phyloP scores from a whole-genome alignment of 2,329 filamentous ascomycete species.

The Fusarium pseudonygamai region DNA sequence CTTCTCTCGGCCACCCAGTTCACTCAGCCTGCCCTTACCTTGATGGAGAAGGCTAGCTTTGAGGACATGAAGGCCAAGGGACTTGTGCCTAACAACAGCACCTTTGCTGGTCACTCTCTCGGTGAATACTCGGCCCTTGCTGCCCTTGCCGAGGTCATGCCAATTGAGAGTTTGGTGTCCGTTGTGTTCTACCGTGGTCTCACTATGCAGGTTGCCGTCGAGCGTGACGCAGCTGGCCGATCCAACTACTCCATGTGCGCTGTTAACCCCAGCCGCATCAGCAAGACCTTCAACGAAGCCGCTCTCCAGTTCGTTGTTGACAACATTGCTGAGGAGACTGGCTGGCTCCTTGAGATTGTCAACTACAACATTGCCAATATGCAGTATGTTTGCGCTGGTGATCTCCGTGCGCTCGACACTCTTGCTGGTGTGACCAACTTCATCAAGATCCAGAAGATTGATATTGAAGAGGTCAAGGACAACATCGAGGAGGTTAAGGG shows the following conservation, averaged over 20 bases:
- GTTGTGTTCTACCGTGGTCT: slow-evolving; percentile 99
- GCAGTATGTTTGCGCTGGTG: slow-evolving; percentile 78
- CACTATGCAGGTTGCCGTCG: slow-evolving; percentile 99
- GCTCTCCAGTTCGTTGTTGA: slow-evolving; percentile 96
- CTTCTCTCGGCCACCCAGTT: slow-evolving; percentile 97
- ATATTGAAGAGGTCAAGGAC: slow-evolving; percentile 92
- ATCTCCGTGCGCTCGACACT: slow-evolving; percentile 76
- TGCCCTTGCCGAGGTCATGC: slow-evolving; percentile 97
- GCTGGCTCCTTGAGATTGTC: slow-evolving; percentile 98
- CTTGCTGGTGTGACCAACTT: slow-evolving; percentile 88
- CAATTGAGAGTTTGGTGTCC: slow-evolving; percentile 97
- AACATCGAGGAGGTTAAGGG: slow-evolving; percentile 91
- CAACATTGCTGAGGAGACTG: slow-evolving; percentile 92
- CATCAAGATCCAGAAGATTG: slow-evolving; percentile 95
- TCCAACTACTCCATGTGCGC: slow-evolving; percentile 99
- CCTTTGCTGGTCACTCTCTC: slow-evolving; percentile 96
- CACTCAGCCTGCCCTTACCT: slow-evolving; percentile 93
- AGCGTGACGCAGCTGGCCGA: slow-evolving; percentile 89
- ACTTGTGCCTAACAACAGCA: slow-evolving; percentile 94
- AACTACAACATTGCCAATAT: slow-evolving; percentile 88
- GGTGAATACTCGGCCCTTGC: slow-evolving; percentile 98
- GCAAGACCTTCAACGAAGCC: slow-evolving; percentile 98
- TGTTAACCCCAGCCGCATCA: slow-evolving; percentile 97
- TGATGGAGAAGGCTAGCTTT: slow-evolving; percentile 99
- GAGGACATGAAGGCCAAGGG: slow-evolving; percentile 99